Percentiles rank a stretch among this genome's conserved stretches.
Conservation (phyloP, 2,329 filamentous ascomycete species). For the Exophiala sp. region DNA sequence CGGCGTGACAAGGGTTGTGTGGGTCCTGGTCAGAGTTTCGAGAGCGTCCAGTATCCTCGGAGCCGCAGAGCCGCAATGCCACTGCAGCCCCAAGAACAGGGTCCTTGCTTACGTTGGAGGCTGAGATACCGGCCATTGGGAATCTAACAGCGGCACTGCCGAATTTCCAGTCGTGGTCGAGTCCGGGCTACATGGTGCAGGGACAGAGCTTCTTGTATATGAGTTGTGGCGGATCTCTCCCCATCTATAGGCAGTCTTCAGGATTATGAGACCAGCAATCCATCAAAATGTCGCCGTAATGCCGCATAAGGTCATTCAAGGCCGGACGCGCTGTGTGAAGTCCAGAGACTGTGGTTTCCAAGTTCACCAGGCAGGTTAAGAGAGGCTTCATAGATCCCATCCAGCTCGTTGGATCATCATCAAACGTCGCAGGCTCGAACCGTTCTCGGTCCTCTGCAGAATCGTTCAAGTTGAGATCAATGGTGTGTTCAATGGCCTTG, state of each 20-base stretch:
- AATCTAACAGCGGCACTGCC: not conserved
- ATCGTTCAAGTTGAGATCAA: slow-evolving; percentile 8
- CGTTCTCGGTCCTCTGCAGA: not conserved
- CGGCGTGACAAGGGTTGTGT: not conserved
- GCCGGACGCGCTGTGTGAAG: slow-evolving; percentile 13
- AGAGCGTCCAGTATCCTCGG: not conserved
- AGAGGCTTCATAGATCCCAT: slow-evolving; percentile 13
- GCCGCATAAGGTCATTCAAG: slow-evolving; percentile 12
- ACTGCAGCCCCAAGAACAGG: too few relatives aligned
- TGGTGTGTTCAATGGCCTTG: slow-evolving; percentile 18
- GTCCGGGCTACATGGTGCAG: not conserved
- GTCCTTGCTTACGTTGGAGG: too few relatives aligned
- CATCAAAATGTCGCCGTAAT: slow-evolving; percentile 18
- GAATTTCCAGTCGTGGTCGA: not conserved
- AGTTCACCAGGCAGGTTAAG: slow-evolving; percentile 12
- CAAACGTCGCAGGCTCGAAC: not conserved
- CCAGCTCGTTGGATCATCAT: slow-evolving; percentile 2
- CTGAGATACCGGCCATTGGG: too few relatives aligned
- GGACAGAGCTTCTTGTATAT: too few relatives aligned
- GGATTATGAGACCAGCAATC: slow-evolving; percentile 16
- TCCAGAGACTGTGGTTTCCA: slow-evolving; percentile 15
- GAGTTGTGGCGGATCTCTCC: not conserved
- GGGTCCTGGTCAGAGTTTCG: not conserved
- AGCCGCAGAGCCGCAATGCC: slow-evolving; percentile 4
- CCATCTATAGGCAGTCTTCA: not conserved